Base-by-base conservation (phyloP, 2,329 filamentous ascomycete genomes). In the Didymosphaeria variabile region DNA sequence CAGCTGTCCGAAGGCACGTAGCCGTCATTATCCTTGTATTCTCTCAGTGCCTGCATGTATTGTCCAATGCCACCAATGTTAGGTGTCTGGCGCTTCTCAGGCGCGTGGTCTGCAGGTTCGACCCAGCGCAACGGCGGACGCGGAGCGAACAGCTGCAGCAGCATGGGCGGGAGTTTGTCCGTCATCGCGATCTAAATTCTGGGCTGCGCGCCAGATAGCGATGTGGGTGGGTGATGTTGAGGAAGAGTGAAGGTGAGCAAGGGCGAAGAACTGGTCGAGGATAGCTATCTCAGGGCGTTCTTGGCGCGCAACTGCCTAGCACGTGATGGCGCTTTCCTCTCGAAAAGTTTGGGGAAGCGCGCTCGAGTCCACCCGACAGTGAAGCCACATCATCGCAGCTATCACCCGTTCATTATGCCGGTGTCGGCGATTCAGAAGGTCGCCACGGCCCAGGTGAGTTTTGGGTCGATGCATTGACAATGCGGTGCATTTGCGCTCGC, bases 61-160 rank as follows among this genome's bases (percentile, higher is more conserved):
- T 88, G 85, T 23, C 89, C 92, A 60, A 98, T 78, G 55, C 93
- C 92, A 23, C 84, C 83, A 66, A 97, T 88, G 57, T 86, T 82
- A 63, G 89, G 87, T 19, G 92, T 96, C 77, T 86, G 89, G 72
- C 92, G 90, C 68, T 94, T 87, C 80, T 95, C 92, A 12, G 94
- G 91, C 64, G 94, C 88, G 77, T 91, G 85, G 80, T 98, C 94
- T 70, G 86, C 85, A 7, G 93, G 92, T 62, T 91, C 90, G 62
- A 97, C 88, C 86, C 92, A 98, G 80, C 93, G 91, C 77, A 98
- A 83, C 61, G 94, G 91, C 71, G 95, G 95, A 62, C 95, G 92
- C 77, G 95, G 92, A 81, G 94, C 92, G 83, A 99, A 99, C 69
- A 98, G 92, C 80, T 92, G 91, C 72, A 98, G 86, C 61, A 98